These are phyloP conservation scores for Xerocomellus amylosporus DNA, from an alignment of 768 basidiomycete species.

Conservation along the genomic window DNA sequence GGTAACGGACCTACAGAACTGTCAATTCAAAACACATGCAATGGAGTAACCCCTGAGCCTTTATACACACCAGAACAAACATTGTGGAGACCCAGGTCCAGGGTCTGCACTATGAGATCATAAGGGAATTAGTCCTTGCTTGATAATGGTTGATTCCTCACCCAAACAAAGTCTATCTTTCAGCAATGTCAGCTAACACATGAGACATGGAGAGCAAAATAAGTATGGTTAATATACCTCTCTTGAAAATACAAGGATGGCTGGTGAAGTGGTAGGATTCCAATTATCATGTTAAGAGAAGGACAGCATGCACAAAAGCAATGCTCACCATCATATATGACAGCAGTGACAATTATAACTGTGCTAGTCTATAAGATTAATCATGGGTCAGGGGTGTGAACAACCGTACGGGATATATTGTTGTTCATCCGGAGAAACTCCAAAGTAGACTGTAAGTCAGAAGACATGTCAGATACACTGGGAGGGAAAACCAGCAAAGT, in stretches of 20 bases:
- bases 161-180: conserved; percentile 17
- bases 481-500: neutral
- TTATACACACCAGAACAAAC: neutral
- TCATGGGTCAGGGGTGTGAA: neutral
- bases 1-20: neutral
- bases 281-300: neutral
- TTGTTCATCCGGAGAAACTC: neutral
- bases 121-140: neutral
- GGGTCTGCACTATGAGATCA: neutral
- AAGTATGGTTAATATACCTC: neutral
- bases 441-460: neutral
- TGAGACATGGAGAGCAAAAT: too few relatives aligned
- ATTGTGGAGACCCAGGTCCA: conserved; percentile 10
- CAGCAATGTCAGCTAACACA: neutral
- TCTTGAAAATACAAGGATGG: conserved; percentile 1
- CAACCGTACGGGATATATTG: neutral
- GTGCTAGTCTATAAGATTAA: neutral
- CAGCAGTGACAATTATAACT: neutral
- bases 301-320: too few relatives aligned
- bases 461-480: neutral
- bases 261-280: neutral
- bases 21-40: neutral
- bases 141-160: neutral
- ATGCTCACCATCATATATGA: conserved; percentile 10
- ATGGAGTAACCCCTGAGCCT: too few relatives aligned